A percentile compares a stretch with the other conserved stretches of the same genome.
These are phyloP conservation scores for Myxozyma neotropica DNA, from an alignment of 805 yeast species.

Conservation along the genomic window DNA sequence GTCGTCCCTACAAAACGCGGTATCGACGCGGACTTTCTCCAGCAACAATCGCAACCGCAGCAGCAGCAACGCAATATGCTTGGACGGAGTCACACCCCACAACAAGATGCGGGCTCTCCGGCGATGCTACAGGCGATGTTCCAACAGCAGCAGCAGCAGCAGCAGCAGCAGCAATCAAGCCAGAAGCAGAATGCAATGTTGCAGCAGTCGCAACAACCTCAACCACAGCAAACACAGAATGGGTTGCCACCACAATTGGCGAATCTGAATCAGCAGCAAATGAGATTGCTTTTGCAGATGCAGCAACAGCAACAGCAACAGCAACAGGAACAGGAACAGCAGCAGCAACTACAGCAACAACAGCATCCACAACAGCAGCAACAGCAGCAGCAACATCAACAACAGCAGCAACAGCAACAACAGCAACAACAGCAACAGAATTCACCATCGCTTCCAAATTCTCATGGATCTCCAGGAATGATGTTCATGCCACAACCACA, in stretches of 20 bases:
- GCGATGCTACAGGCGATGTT: constrained; percentile 7
- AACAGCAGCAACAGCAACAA: constrained; percentile 22
- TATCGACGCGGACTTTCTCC: constrained; percentile 11
- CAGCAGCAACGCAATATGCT: constrained; percentile 9
- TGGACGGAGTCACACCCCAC: constrained; percentile 20
- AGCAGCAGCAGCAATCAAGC: constrained; percentile 3
- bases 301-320: constrained; percentile 21
- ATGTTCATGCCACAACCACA: constrained; percentile 5
- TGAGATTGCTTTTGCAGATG: constrained; percentile 7
- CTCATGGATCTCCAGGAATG: constrained; percentile 10
- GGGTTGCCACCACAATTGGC: constrained; percentile 9
- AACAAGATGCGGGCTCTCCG: constrained; percentile 6
- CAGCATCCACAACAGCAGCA: constrained; percentile 9
- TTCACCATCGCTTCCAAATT: neutral
- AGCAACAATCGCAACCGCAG: constrained; percentile 13
- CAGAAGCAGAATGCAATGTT: no score
- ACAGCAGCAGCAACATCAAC: constrained; percentile 35
- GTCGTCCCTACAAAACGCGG: constrained; percentile 23
- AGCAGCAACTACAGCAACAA: constrained; percentile 22
- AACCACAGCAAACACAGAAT: neutral
- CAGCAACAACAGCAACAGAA: constrained; percentile 38
- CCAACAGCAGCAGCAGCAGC: constrained; percentile 10
- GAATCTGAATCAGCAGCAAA: constrained; percentile 5
- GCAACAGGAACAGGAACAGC: constrained; percentile 16
- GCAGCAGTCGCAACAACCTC: constrained; percentile 1